Conservation (phyloP, 2,329 filamentous ascomycete species). For the Nigrospora sphaerica region DNA sequence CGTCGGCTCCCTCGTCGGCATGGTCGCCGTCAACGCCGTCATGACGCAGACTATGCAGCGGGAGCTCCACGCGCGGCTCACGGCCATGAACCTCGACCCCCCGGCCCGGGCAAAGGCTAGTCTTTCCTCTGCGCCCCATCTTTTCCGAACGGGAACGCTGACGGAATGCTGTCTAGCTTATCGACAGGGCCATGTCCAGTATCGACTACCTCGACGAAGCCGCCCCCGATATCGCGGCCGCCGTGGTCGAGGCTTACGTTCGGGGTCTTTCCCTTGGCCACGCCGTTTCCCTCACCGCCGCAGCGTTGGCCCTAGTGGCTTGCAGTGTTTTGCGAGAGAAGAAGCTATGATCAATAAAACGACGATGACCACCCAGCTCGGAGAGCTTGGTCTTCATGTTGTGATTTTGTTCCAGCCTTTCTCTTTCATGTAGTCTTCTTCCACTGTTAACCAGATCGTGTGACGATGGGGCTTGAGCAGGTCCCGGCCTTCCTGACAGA, state of each 20-base stretch:
- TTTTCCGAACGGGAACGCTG: no score
- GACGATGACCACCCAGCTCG: no score
- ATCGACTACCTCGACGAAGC: not conserved
- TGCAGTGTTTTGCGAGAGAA: not conserved
- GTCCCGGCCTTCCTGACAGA: no score
- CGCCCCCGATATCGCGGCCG: not conserved
- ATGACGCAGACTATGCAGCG: conserved; percentile 17
- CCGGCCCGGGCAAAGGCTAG: no score
- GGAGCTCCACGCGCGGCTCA: not conserved
- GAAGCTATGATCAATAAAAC: not conserved
- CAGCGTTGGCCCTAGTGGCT: not conserved
- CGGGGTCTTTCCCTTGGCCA: not conserved
- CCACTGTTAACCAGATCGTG: no score
- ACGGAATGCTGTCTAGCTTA: not conserved
- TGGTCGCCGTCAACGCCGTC: conserved; percentile 29
- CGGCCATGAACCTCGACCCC: not conserved
- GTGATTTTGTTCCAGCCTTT: no score
- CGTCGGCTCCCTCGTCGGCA: conserved; percentile 29
- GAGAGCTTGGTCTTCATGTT: no score
- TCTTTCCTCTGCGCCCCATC: no score
- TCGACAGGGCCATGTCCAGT: not conserved
- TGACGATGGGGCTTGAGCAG: no score
- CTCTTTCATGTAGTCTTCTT: no score
- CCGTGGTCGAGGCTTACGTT: not conserved
- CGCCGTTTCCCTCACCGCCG: not conserved